Base-by-base conservation (phyloP, 352 stramenopile species). In the Pythium sp. region DNA sequence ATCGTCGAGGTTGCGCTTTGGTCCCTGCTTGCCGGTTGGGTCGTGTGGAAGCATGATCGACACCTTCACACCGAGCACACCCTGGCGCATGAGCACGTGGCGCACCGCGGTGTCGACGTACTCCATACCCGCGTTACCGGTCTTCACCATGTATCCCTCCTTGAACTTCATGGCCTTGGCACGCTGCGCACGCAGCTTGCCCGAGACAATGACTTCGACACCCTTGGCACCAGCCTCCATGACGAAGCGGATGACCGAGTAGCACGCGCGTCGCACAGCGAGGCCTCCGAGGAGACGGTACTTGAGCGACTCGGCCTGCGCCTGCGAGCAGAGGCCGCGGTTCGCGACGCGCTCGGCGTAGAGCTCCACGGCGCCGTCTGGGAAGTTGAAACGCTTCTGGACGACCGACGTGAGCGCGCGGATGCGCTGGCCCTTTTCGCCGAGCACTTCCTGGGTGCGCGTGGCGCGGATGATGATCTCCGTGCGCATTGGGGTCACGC, bases 71-170 rank as follows among this genome's bases (percentile, higher is more conserved):
- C 98, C 98, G 73, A 99, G 94, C 71, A 99, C 97, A 79, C 98
- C 98, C 88, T 99, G 98, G 79, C 97, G 92, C 97, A 99, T 99
- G 51, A 99, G 82, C 53, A 99, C 97, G 93, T 99, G 98, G 78
- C 98, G 93, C 65, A 99, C 96, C 61, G 98, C 98, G 71, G 86
- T 93, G 88, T 99, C 97, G 65, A 99, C 98, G 92, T 99, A 99
- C 68, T 99, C 97, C 72, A 92, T 81, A 77, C 94, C 97, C 54
- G 97, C 96, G 82, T 99, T 98, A 87, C 98, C 98, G 36, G 97
- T 99, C 93, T 99, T 99, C 88, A 99, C 98, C 98, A 99, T 99
- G 94, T 99, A 99, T 57, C 98, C 98, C 72, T 99, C 97, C 77
- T 98, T 98, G 87, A 99, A 99, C 88, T 99, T 99, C 98, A 99